Base-by-base conservation (phyloP, 2,329 filamentous ascomycete genomes). In the Colletotrichum tamarilloi region DNA sequence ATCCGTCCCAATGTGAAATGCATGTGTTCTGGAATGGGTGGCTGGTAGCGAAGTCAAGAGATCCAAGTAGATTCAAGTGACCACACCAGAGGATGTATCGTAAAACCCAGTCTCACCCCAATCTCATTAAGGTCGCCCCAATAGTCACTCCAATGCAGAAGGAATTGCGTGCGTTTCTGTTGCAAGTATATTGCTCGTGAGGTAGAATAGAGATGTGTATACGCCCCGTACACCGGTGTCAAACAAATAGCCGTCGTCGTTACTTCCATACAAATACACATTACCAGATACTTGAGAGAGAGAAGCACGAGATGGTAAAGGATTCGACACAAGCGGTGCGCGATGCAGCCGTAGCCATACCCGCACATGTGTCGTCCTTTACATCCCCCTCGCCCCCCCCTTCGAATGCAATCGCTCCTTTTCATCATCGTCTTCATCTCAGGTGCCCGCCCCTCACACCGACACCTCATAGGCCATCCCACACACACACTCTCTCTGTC, bases 181-280 rank as follows among this genome's bases (percentile, higher is more conserved):
- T 3, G 26, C 7, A 24, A 35, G 19, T 2, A 24, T 7, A 62
- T 24, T 35, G 30, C 53, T 52, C 49, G 11, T 11, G 38, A 56
- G 46, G 42, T 56, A 52, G 67, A 52, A 62, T 49, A 60, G 56
- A 73, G 55, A 46, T 66, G 66, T 64, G 67, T 66, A 57, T 71
- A 60, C 71, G 71, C 71, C 71, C 57, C 26, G 12, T 73, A 71
- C 71, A 73, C 71, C 67, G 62, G 42, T 49, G 8, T n/a, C 16
- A 49, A 49, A 49, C 42, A 57, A 24, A 55, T 68, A 66, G 58
- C 65, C 59, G 42, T 64, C 58, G 32, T 64, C 67, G 55, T 52
- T 62, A 71, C 65, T 53, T 64, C 67, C 62, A 66, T 73, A 73
- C 71, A 73, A 73, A 62, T 73, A 73, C 71, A 73, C 71, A 70